These are phyloP conservation scores for Keithomyces neogunnii DNA, from an alignment of 2,329 filamentous ascomycete genomes.

Conservation along the genomic window DNA sequence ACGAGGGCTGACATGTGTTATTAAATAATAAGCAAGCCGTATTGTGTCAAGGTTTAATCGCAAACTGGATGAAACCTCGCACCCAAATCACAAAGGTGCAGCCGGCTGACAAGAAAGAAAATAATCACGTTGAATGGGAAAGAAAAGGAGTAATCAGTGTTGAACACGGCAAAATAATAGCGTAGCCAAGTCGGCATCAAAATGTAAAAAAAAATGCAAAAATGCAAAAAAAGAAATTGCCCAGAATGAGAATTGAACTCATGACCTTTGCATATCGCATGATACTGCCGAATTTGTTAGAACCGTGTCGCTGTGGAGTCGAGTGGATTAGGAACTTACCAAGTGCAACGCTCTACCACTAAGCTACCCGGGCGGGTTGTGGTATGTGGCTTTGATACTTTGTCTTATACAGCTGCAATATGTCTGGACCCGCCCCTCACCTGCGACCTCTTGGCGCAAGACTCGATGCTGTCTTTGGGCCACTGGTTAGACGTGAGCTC, in stretches of 20 bases:
- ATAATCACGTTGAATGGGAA: not conserved
- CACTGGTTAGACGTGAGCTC: too few relatives aligned
- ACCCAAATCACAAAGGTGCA: not conserved
- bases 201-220: not conserved
- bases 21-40: too few relatives aligned
- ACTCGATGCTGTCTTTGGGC: too few relatives aligned
- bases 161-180: not conserved
- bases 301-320: too few relatives aligned
- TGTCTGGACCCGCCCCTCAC: too few relatives aligned
- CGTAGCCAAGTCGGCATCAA: not conserved
- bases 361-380: conserved; percentile 5
- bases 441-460: too few relatives aligned
- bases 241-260: conserved; percentile 7
- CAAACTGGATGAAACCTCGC: not conserved
- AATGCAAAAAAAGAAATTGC: not conserved
- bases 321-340: too few relatives aligned
- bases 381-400: too few relatives aligned
- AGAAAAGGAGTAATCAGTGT: conserved; percentile 3
- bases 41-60: too few relatives aligned
- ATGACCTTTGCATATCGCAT: conserved; percentile 8
- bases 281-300: not conserved
- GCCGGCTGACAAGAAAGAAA: not conserved
- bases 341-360: conserved; percentile 11
- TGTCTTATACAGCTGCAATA: too few relatives aligned
- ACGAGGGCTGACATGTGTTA: too few relatives aligned